These are phyloP conservation scores for Phoenix dactylifera DNA, from an alignment of 176 grass and related monocot genomes.

Conservation along the genomic window DNA sequence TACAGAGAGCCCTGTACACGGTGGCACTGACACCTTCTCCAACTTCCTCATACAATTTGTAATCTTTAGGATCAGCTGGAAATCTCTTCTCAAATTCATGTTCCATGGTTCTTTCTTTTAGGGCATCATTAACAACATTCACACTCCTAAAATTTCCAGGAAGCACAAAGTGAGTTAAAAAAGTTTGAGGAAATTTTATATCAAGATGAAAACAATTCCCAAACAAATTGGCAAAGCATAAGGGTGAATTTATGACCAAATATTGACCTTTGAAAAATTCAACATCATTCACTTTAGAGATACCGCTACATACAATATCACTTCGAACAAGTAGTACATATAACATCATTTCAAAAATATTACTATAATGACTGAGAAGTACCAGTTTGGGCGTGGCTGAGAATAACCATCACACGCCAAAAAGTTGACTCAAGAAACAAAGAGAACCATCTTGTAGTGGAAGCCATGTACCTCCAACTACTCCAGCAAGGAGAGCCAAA, in stretches of 20 bases:
- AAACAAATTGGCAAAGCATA: background rate
- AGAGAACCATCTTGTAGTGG: background rate
- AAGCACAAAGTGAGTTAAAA: constrained; percentile 20
- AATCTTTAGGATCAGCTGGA: constrained; percentile 63
- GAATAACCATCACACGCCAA: background rate
- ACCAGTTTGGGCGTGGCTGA: background rate
- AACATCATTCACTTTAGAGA: background rate
- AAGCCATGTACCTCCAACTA: background rate
- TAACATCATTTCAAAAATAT: background rate
- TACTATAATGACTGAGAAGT: background rate
- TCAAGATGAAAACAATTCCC: background rate
- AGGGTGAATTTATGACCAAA: background rate
- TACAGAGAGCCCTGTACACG: constrained; percentile 69
- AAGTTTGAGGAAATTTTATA: background rate
- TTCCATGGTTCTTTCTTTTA: constrained; percentile 22
- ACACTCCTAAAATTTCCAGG: constrained; percentile 10
- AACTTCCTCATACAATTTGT: constrained; percentile 89
- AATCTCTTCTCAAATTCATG: constrained; percentile 42
- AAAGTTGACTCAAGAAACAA: background rate
- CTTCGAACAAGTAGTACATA: too few species aligned
- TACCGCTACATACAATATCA: background rate
- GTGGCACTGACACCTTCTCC: constrained; percentile 96
- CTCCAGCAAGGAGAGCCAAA: background rate
- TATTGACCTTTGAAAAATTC: too few species aligned
- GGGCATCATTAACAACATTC: constrained; percentile 23